phyloP scores from a whole-genome alignment of 179 eudicot species.

The Beta lomatogona region DNA sequence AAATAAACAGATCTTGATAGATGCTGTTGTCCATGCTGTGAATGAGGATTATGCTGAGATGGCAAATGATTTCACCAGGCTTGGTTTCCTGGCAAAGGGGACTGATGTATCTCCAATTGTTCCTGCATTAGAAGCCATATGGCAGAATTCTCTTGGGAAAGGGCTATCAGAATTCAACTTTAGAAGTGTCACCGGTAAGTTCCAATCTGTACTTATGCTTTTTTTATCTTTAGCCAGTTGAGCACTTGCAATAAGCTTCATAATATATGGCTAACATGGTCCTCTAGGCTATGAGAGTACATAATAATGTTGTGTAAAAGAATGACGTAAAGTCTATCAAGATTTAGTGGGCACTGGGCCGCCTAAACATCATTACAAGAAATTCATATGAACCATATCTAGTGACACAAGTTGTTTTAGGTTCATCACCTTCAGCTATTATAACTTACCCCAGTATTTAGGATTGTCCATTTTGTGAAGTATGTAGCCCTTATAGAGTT shows the following conservation, averaged over 20 bases:
- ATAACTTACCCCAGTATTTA: no score
- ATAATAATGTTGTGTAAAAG: no score
- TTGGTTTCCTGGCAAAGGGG: constrained; percentile 94
- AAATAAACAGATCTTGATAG: constrained; percentile 93
- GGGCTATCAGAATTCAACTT: constrained; percentile 94
- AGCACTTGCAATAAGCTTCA: constrained; percentile 7
- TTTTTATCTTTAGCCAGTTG: neutral
- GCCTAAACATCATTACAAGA: no score
- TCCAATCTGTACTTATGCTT: neutral
- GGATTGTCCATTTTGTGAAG: no score
- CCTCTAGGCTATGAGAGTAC: no score
- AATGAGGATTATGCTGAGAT: constrained; percentile 96
- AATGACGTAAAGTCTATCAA: no score
- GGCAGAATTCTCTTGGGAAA: constrained; percentile 97
- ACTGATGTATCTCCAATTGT: constrained; percentile 92
- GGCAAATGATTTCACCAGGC: constrained; percentile 99
- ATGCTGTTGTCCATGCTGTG: constrained; percentile 99
- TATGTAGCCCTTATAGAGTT: no score
- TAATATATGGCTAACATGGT: no score
- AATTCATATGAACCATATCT: no score
- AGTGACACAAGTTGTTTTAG: no score
- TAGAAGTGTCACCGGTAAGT: constrained; percentile 87
- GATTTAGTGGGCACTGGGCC: no score
- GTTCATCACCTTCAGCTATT: no score
- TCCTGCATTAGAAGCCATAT: constrained; percentile 97